These are phyloP conservation scores for Trifolium fragiferum DNA, from an alignment of 306 rosid species.

Conservation along the genomic window DNA sequence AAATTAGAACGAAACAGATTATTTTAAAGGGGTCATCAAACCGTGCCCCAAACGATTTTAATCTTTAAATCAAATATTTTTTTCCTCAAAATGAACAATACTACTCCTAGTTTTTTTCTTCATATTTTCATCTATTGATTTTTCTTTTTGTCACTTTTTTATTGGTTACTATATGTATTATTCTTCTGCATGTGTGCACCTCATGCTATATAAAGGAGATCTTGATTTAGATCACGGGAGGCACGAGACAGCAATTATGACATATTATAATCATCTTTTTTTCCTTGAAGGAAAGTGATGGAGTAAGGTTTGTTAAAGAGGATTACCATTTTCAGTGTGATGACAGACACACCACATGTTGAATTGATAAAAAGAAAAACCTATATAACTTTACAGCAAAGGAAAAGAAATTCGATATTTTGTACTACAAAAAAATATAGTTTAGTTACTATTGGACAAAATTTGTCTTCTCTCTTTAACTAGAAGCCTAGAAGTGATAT, in stretches of 20 bases:
- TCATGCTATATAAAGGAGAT: conserved; percentile 32
- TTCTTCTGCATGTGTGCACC: conserved; percentile 45
- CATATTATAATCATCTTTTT: conserved; percentile 28
- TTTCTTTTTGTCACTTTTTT: conserved; percentile 7
- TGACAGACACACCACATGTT: conserved; percentile 38
- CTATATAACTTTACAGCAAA: conserved; percentile 22
- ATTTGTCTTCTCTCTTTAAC: not conserved
- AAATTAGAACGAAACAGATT: no score
- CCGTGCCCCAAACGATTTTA: no score
- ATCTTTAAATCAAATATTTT: no score
- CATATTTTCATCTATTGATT: conserved; percentile 27
- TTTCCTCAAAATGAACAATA: no score
- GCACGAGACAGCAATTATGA: conserved; percentile 70
- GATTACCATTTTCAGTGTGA: conserved; percentile 8
- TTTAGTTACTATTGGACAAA: not conserved
- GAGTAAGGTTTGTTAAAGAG: conserved; percentile 21
- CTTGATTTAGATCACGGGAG: conserved; percentile 57
- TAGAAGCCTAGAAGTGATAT: not conserved
- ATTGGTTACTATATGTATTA: conserved; percentile 33
- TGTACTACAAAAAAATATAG: not conserved
- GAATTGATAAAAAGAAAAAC: conserved; percentile 11
- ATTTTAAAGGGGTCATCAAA: no score
- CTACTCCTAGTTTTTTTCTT: not conserved
- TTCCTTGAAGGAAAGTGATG: not conserved
- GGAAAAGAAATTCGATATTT: not conserved